These are phyloP conservation scores for Alternaria sp. DNA, from an alignment of 2,329 filamentous ascomycete genomes.

Conservation along the genomic window DNA sequence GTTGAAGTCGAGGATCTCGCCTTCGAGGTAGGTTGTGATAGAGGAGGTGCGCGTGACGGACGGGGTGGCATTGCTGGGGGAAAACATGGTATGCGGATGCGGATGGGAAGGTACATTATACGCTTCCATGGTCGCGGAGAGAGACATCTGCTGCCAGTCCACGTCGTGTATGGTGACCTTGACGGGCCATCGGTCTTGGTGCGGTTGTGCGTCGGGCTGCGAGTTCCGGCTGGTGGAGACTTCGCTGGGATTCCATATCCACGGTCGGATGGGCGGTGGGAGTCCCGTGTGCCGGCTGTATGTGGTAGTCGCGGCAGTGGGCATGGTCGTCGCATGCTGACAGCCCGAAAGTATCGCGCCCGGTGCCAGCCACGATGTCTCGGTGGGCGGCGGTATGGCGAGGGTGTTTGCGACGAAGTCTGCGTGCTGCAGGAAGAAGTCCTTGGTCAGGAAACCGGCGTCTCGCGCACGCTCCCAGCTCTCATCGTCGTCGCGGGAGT, in stretches of 20 bases:
- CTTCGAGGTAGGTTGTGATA: slow-evolving; percentile 71
- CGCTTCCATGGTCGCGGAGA: slow-evolving; percentile 73
- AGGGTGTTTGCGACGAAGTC: slow-evolving; percentile 66
- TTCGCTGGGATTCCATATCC: slow-evolving; percentile 45
- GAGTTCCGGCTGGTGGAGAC: slow-evolving; percentile 31
- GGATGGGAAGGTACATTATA: slow-evolving; percentile 66
- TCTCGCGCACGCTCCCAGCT: slow-evolving; percentile 60
- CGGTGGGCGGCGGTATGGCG: slow-evolving; percentile 57
- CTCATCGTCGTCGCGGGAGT: slow-evolving; percentile 60
- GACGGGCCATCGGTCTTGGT: slow-evolving; percentile 70
- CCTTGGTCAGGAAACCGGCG: slow-evolving; percentile 59
- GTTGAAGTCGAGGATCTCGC: slow-evolving; percentile 69
- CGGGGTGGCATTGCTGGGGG: slow-evolving; percentile 10
- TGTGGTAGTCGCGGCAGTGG: slow-evolving; percentile 25
- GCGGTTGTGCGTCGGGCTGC: slow-evolving; percentile 29
- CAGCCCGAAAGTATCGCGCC: slow-evolving; percentile 67
- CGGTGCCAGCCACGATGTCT: slow-evolving; percentile 67
- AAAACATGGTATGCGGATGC: slow-evolving; percentile 36
- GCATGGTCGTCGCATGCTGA: slow-evolving; percentile 61
- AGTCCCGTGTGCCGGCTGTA: slow-evolving; percentile 26
- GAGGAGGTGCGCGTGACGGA: slow-evolving; percentile 46
- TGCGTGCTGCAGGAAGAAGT: slow-evolving; percentile 60
- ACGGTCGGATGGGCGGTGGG: slow-evolving; percentile 44
- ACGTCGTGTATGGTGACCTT: slow-evolving; percentile 69
- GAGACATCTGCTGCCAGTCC: slow-evolving; percentile 65